A percentile compares a stretch with the other conserved stretches of the same genome.
These are phyloP conservation scores for Protomyces lactucae-debilis DNA, from an alignment of 1,139 yeast genomes.

Conservation along the genomic window DNA sequence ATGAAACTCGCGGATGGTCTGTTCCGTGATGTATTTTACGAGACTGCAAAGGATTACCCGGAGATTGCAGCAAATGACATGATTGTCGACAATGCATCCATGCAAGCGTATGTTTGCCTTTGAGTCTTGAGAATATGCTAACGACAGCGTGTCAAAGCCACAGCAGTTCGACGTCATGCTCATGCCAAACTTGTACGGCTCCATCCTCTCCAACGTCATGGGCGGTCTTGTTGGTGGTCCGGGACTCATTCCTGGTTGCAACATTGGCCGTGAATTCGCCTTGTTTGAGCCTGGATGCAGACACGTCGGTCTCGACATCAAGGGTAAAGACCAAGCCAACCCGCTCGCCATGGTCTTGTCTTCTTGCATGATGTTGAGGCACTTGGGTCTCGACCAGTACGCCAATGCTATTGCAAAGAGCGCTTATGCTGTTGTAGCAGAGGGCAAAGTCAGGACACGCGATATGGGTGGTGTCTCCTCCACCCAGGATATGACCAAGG, in stretches of 20 bases:
- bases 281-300: conserved; percentile 99
- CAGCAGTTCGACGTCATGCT: conserved; percentile 97
- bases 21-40: conserved; percentile 89
- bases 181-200: conserved; percentile 97
- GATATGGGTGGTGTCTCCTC: conserved; percentile 92
- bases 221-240: conserved; percentile 99
- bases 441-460: conserved; percentile 92
- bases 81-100: conserved; percentile 97
- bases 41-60: conserved; percentile 75
- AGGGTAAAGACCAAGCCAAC: conserved; percentile 53
- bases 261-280: conserved; percentile 96
- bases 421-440: conserved; percentile 85
- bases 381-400: conserved; percentile 77
- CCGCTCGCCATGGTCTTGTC: conserved; percentile 96
- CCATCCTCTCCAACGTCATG: conserved; percentile 93
- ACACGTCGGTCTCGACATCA: conserved; percentile 90
- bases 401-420: conserved; percentile 86
- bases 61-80: conserved; percentile 79
- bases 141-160: conserved; percentile 70
- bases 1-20: conserved; percentile 99
- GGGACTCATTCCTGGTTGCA: conserved; percentile 97
- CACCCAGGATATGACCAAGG: conserved; percentile 82
- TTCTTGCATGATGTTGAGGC: conserved; percentile 98
- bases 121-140: neutral
- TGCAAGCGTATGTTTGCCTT: conserved; percentile 63